Evolutionary conservation across 768 basidiomycete species (phyloP), one percentile per base, ranked within the genome.

Genomic region (Tubosaeta sp.): DNA sequence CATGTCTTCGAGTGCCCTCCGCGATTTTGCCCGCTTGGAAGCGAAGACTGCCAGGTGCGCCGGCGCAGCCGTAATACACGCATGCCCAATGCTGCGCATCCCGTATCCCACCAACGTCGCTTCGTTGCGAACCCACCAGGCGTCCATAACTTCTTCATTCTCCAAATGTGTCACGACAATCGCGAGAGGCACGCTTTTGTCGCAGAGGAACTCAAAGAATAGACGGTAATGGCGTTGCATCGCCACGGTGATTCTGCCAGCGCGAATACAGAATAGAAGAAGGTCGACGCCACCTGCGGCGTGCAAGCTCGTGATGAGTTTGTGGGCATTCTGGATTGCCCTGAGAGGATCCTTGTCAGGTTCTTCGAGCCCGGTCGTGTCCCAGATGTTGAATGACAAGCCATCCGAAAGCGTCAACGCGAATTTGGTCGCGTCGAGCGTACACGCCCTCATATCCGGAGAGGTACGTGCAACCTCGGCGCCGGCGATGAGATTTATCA

Each of bases 321-420:
- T 14, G 4, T 51, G 21, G 1, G 49, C 49, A 6, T 24, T 51
- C 21, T 39, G 19, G 14, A 45, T 45, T 2, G 22, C 44, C 22
- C 10, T 34, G 21, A 45, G 16, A 3, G 22, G 13, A 22, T 34
- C 22, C 19, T 14, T 29, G 1, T 9, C 42, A 10, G 48, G 48
- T 29, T 52, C 51, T 24, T 52, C 45, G 18, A 51, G 18, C 24
- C 44, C 51, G 4, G 40, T 12, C 0, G 51, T 52, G 34, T 52
- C 46, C 21, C 42, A 52, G 4, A 52, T 36, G n/a, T 48, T 29
- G 52, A 49, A 1, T 4, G n/a, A 5, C 11, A 38, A 29, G 19
- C 1, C 31, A 6, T 11, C 29, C 1, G 34, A 14, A 8, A 53
- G 21, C 6, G 27, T 43, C 19, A 49, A 4, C 10, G 7, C 3